phyloP scores from a whole-genome alignment of 306 rosid genomes.

The Dryas octopetala region DNA sequence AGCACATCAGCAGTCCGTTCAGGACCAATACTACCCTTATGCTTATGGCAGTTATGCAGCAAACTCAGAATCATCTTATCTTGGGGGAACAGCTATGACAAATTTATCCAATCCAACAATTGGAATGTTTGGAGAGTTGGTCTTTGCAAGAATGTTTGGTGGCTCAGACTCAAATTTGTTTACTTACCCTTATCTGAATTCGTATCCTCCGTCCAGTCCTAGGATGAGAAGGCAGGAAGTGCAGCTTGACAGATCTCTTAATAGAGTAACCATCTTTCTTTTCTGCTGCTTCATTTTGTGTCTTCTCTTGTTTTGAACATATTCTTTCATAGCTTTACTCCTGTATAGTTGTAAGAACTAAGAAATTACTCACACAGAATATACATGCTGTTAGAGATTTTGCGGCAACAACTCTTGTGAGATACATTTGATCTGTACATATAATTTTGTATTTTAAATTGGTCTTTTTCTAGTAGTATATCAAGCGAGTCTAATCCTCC shows the following conservation, averaged over 20 bases:
- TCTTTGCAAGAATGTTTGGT: constrained; percentile 68
- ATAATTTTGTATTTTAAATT: neutral
- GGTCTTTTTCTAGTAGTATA: neutral
- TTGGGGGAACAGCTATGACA: constrained; percentile 53
- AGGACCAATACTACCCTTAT: constrained; percentile 53
- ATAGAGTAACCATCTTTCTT: constrained; percentile 68
- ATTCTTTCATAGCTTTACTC: constrained; percentile 10
- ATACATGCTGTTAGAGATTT: constrained; percentile 29
- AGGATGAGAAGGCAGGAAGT: constrained; percentile 90
- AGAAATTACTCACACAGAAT: constrained; percentile 19
- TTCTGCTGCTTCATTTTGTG: constrained; percentile 75
- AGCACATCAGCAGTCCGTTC: constrained; percentile 43
- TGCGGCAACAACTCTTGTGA: constrained; percentile 2
- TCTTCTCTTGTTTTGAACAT: constrained; percentile 73
- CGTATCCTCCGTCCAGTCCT: constrained; percentile 43
- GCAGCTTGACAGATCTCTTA: constrained; percentile 73
- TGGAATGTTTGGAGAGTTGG: constrained; percentile 77
- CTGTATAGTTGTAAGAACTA: constrained; percentile 32
- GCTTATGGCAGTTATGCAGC: constrained; percentile 47
- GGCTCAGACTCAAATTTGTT: constrained; percentile 46
- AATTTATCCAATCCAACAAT: constrained; percentile 62
- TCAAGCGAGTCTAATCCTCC: neutral
- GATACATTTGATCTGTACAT: constrained; percentile 13
- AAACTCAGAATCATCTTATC: constrained; percentile 39
- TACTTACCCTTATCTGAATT: constrained; percentile 33